These are phyloP conservation scores for Phaeosphaeria sp. DNA, from an alignment of 2,329 filamentous ascomycete species.

Conservation along the genomic window DNA sequence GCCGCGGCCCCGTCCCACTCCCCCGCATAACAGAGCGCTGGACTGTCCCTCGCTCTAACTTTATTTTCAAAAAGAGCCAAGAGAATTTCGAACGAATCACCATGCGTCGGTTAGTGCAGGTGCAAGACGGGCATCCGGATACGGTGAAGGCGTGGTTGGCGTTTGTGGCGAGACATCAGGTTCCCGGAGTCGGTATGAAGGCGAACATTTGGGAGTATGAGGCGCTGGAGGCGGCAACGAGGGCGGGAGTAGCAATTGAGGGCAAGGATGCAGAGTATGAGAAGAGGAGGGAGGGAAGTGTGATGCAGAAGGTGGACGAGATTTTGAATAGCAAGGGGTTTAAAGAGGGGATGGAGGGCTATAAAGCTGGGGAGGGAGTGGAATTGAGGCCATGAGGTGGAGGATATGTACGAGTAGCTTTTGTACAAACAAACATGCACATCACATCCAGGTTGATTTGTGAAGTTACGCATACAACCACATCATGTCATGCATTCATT, in stretches of 20 bases:
- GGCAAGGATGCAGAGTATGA: conserved; percentile 32
- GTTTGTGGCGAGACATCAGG: conserved; percentile 89
- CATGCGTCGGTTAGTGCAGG: conserved; percentile 83
- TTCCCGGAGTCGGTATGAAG: conserved; percentile 98
- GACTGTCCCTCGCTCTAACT: conserved; percentile 88
- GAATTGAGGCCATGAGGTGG: conserved; percentile 29
- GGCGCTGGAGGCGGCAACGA: conserved; percentile 58
- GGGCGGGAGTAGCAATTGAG: conserved; percentile 35
- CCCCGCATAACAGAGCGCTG: conserved; percentile 89
- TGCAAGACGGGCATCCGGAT: conserved; percentile 88
- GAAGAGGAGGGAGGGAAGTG: conserved; percentile 39
- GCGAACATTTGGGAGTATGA: conserved; percentile 94
- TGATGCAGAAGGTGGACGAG: conserved; percentile 45
- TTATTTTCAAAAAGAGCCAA: conserved; percentile 96
- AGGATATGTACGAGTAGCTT: neutral
- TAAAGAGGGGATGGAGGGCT: conserved; percentile 41
- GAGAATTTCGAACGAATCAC: conserved; percentile 98
- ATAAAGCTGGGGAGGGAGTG: conserved; percentile 21
- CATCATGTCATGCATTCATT: neutral
- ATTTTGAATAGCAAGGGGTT: conserved; percentile 37
- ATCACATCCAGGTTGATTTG: neutral
- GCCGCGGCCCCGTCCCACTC: conserved; percentile 83
- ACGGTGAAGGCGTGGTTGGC: conserved; percentile 91
- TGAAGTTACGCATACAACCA: neutral
- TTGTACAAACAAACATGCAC: neutral